A percentile compares a stretch with the other conserved stretches of the same genome.
Conservation (phyloP, 768 basidiomycete species). For the Rhodotorula babjevae region DNA sequence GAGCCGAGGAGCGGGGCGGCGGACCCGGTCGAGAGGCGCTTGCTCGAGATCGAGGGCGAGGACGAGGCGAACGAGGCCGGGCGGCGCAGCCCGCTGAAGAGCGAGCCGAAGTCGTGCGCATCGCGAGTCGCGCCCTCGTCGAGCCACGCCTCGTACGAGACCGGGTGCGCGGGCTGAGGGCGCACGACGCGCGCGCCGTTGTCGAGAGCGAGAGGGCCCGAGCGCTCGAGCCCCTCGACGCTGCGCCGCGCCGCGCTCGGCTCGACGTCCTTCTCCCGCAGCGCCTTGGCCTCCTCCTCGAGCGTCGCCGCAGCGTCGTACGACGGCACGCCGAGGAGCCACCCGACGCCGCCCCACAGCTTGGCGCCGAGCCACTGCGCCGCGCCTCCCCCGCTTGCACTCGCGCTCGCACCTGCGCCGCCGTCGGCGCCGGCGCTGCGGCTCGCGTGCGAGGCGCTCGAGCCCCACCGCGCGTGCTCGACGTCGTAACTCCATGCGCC, state of each 20-base stretch:
- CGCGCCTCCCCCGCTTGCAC: neutral
- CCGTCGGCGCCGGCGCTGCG: neutral
- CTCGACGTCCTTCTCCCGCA: no score
- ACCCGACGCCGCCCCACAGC: constrained; percentile 15
- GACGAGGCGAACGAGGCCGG: neutral
- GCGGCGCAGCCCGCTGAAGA: neutral
- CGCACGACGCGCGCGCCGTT: neutral
- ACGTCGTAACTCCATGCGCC: neutral
- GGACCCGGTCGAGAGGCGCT: constrained; percentile 1
- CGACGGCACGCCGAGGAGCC: constrained; percentile 11
- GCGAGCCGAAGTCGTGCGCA: neutral
- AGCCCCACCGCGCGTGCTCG: neutral
- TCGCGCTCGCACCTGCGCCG: neutral
- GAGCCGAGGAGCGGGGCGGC: neutral
- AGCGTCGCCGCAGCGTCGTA: neutral
- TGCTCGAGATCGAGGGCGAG: neutral
- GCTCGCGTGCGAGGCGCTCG: neutral
- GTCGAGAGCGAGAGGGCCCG: no score
- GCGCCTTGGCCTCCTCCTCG: no score
- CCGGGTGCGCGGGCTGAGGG: no score
- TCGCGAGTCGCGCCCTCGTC: no score
- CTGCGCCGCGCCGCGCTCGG: no score
- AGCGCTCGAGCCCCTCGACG: no score
- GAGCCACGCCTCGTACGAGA: no score
- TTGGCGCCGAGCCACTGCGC: constrained; percentile 11